Evolutionary conservation across 2,329 filamentous ascomycete species (phyloP), one percentile per base, ranked within the genome.

Genomic region (Colletotrichum karsti): DNA sequence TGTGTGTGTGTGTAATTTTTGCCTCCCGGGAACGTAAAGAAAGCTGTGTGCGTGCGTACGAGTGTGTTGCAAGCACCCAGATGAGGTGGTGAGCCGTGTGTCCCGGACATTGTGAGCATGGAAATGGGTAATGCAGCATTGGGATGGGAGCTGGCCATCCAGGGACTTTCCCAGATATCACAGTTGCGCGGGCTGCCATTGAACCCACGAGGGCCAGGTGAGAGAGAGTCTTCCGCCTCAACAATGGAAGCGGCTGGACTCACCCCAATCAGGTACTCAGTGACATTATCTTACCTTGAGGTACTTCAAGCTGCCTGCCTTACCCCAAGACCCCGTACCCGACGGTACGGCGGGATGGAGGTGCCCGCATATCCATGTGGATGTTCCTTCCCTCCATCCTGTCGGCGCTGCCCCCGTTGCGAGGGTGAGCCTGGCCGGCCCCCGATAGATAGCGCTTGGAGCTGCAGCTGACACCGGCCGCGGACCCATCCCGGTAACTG

Each of bases 341-440:
- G 9, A 35, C 46, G 26, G 26, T 13, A 18, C 46, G 26, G 26
- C 46, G 46, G 46, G 46, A 26, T 51, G 46, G 46, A 28, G 54
- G n/a, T 44, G 54, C 54, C 54, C 54, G 37, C 56, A 37, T 59
- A n/a, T 26, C 30, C 9, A 24, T 26, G 57, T 51, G 57, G 57
- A 51, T 58, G 30, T 53, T 53, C 50, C 39, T 37, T 13, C 48
- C 63, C 57, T 54, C 63, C 62, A 64, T 64, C 55, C 56, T 30
- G 33, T 48, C 53, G 53, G 30, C 46, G 60, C 64, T 58, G 60
- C 42, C 60, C 64, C 60, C 60, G 60, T 22, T 53, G 30, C 53
- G 53, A 58, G 59, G 37, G 55, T 41, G 48, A 37, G 41, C 44
- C 30, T 44, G 64, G 18, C 53, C 33, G 33, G 37, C 20, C 13